These are phyloP conservation scores for Rutidosis leptorrhynchoides DNA, from an alignment of 129 eudicot species.

Conservation along the genomic window DNA sequence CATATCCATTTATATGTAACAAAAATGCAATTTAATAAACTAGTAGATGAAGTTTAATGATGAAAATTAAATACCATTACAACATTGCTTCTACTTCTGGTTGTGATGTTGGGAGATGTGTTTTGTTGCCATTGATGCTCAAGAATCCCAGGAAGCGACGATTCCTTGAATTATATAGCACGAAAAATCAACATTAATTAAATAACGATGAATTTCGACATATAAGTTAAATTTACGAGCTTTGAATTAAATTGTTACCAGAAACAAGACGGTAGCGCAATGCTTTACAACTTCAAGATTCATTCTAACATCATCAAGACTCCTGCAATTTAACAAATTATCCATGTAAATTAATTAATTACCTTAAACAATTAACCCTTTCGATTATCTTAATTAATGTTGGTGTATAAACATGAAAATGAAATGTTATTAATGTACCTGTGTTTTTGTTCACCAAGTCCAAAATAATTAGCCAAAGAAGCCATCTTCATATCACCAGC, in stretches of 20 bases:
- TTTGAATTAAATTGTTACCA: slow-evolving; percentile 39
- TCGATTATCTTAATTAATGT: background rate
- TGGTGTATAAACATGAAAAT: background rate
- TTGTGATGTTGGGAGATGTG: slow-evolving; percentile 42
- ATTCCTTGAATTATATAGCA: slow-evolving; percentile 45
- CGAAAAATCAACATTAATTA: background rate
- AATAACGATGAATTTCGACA: background rate
- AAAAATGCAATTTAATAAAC: background rate
- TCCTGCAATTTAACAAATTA: slow-evolving; percentile 36
- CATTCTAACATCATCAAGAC: slow-evolving; percentile 93
- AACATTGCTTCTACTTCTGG: slow-evolving; percentile 63
- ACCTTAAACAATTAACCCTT: too few species aligned
- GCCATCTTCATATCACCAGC: slow-evolving; percentile 99
- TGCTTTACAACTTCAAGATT: slow-evolving; percentile 90
- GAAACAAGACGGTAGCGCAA: slow-evolving; percentile 83
- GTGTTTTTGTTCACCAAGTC: slow-evolving; percentile 91
- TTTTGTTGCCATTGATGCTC: slow-evolving; percentile 45
- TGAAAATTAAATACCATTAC: slow-evolving; percentile 36
- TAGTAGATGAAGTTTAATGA: background rate
- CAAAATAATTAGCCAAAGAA: slow-evolving; percentile 79
- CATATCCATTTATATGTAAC: background rate
- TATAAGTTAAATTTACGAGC: background rate
- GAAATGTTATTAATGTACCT: slow-evolving; percentile 40
- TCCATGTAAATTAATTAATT: background rate
- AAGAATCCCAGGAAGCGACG: slow-evolving; percentile 61